Base-by-base conservation (phyloP, 2,329 filamentous ascomycete genomes). In the Trichoderma sp. region DNA sequence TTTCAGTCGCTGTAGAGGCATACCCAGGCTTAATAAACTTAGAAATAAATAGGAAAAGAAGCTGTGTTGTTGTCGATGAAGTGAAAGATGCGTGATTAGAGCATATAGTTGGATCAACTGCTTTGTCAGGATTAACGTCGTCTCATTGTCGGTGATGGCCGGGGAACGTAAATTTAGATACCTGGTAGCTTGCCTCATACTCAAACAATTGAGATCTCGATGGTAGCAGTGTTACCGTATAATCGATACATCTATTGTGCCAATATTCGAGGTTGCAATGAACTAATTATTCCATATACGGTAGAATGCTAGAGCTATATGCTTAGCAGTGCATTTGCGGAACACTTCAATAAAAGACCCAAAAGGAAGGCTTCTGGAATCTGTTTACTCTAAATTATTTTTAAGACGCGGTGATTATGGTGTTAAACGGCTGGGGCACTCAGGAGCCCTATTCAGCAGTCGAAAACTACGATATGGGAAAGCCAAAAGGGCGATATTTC, bases 271-370 rank as follows among this genome's bases (percentile, higher is more conserved):
- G 10, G 30, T 11, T 10, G 64, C 32, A 24, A 21, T 59, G 18
- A 11, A 0, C 1, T 30, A 4, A 26, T 49, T 5, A 28, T 28
- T 10, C 51, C 37, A 1, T 24, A 39, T 1, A 66, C 65, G 59
- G 59, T 34, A 52, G 24, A 39, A 64, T 30, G 16, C 54, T 52
- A 3, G 65, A 4, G 68, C n/a, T n/a, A 68, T 66, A 51, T 68
- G 60, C 37, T 59, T 68, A 6, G 46, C 43, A 14, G 46, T 18
- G 11, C 46, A 64, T 16, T 68, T 8, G 13, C 21, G 14, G 37
- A 5, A 18, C 16, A 18, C 16, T 43, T 18, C 16, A 18, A 43
- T 5, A 18, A 43, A 43, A 18, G 1, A 3, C 16, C 8, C 16
- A 43, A 5, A 43, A 32, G 2, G 8, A 4, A 7, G 3, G 11